phyloP scores from a whole-genome alignment of 225 moss, liverwort and hornwort species.

The Marchantia paleacea region DNA sequence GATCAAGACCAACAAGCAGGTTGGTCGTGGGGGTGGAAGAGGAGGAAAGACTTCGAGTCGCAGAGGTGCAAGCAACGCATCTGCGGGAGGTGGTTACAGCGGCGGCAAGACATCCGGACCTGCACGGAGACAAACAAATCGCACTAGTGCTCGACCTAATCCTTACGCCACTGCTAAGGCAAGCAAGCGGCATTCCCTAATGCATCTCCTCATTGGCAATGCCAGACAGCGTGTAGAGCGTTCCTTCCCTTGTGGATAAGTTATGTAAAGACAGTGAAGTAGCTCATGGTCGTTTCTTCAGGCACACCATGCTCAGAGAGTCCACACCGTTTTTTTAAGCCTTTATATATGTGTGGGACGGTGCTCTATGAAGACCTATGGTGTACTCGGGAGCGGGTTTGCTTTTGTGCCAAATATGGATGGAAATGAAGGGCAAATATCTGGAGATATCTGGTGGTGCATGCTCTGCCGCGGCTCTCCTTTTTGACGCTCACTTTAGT shows the following conservation, averaged over 20 bases:
- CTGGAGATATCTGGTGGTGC: slow-evolving; percentile 49
- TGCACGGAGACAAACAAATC: slow-evolving; percentile 69
- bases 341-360: slow-evolving; percentile 43
- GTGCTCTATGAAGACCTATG: slow-evolving; percentile 52
- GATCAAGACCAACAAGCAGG: slow-evolving; percentile 99
- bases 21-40: slow-evolving; percentile 64
- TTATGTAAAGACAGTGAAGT: slow-evolving; percentile 41
- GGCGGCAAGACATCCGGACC: slow-evolving; percentile 58
- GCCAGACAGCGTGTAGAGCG: slow-evolving; percentile 60
- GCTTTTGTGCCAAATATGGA: slow-evolving; percentile 46
- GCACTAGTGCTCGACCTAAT: slow-evolving; percentile 62
- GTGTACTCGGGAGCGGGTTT: slow-evolving; percentile 57
- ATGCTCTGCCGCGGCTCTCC: slow-evolving; percentile 49
- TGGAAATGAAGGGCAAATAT: slow-evolving; percentile 49
- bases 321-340: slow-evolving; percentile 45
- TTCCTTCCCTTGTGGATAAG: slow-evolving; percentile 32
- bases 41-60: slow-evolving; percentile 46
- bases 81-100: slow-evolving; percentile 60
- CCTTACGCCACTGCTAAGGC: slow-evolving; percentile 87
- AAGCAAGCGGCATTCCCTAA: slow-evolving; percentile 81
- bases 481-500: slow-evolving; percentile 69
- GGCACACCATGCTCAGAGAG: slow-evolving; percentile 56
- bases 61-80: slow-evolving; percentile 49
- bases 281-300: slow-evolving; percentile 45
- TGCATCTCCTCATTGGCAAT: slow-evolving; percentile 55